Conservation (phyloP, 805 yeast species). For the Zygosaccharomyces pseudorouxii region DNA sequence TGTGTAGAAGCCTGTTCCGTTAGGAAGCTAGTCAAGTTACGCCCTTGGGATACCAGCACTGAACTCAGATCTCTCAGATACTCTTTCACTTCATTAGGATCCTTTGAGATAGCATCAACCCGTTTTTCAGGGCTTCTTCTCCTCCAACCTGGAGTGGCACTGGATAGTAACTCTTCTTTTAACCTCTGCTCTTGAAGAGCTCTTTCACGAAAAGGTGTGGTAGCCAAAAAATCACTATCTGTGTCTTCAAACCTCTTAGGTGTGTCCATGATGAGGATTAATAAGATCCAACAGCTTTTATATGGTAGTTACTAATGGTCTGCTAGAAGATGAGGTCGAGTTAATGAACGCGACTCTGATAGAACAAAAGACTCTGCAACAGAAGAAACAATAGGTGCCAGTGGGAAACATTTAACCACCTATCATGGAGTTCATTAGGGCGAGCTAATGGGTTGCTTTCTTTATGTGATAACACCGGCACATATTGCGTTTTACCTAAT, state of each 20-base stretch:
- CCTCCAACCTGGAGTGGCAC: conserved; percentile 24
- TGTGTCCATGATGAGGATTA: conserved; percentile 11
- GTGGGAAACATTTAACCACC: neutral
- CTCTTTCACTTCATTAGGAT: conserved; percentile 18
- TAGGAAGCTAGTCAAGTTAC: conserved; percentile 9
- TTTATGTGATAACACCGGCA: too few relatives aligned
- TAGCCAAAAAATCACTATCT: conserved; percentile 8
- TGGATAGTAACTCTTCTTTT: conserved; percentile 19
- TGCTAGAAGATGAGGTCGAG: neutral
- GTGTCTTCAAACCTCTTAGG: conserved; percentile 9
- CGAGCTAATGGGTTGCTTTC: too few relatives aligned
- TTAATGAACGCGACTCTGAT: neutral
- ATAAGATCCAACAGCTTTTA: neutral
- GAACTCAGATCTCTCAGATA: conserved; percentile 26
- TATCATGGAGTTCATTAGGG: too few relatives aligned
- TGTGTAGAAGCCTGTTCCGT: conserved; percentile 5
- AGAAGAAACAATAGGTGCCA: neutral
- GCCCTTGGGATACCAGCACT: conserved; percentile 17
- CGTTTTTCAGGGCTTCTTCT: conserved; percentile 11
- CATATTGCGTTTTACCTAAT: too few relatives aligned
- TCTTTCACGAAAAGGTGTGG: conserved; percentile 26
- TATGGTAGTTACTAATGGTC: neutral
- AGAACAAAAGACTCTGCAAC: neutral
- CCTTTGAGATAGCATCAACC: conserved; percentile 6
- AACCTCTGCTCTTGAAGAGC: conserved; percentile 24